These are phyloP conservation scores for Diversispora eburnea DNA, from an alignment of 192 early-diverging fungal species.

Conservation along the genomic window DNA sequence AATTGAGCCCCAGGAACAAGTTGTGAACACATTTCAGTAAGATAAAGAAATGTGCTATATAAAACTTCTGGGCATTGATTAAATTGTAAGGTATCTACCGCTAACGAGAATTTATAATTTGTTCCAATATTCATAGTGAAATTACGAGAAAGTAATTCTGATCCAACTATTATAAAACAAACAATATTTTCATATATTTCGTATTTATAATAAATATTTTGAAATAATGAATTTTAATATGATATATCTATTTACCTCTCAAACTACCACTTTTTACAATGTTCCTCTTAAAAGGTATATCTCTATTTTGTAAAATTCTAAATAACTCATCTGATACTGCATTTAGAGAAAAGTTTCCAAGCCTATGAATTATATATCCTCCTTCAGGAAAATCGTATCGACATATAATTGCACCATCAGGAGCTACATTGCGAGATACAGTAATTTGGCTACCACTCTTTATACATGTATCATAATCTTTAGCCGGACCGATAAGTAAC, in stretches of 20 bases:
- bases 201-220: neutral
- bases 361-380: neutral
- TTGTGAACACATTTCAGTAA: neutral
- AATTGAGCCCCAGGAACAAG: neutral
- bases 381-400: neutral
- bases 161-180: neutral
- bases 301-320: neutral
- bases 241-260: neutral
- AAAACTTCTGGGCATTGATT: neutral
- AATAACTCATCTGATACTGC: neutral
- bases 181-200: neutral
- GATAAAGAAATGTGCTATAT: neutral
- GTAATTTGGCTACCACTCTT: neutral
- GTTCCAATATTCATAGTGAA: neutral
- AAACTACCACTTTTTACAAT: neutral
- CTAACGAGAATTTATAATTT: neutral
- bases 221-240: neutral
- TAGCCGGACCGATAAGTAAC: neutral
- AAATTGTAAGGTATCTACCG: neutral
- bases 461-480: neutral
- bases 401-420: neutral
- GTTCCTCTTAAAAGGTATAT: neutral
- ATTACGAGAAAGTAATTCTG: neutral
- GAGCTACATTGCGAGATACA: neutral
- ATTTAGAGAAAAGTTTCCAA: neutral